Percentiles rank a stretch among this genome's conserved stretches.
Evolutionary conservation across 2,329 filamentous ascomycete genomes (phyloP).

Genomic region (Coniochaeta prunicola): DNA sequence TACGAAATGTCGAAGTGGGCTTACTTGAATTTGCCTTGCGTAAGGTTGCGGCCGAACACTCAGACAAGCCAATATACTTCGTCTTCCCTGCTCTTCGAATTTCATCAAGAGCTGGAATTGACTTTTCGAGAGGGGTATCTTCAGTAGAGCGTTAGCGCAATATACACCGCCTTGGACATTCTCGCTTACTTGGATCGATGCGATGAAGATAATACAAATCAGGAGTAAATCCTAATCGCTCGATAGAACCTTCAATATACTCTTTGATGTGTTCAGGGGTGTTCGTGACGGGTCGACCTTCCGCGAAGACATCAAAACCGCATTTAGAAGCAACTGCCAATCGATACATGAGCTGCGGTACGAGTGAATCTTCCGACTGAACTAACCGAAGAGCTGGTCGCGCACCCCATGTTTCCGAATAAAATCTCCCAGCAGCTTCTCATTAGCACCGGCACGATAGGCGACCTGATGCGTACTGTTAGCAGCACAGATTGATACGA

Average conservation of each 20-base stretch:
- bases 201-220: slow-evolving; percentile 37
- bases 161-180: no score
- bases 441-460: slow-evolving; percentile 38
- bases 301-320: slow-evolving; percentile 32
- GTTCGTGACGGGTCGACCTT: slow-evolving; percentile 29
- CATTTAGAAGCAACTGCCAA: slow-evolving; percentile 39
- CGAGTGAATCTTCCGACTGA: neutral
- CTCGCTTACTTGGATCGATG: slow-evolving; percentile 37
- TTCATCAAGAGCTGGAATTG: slow-evolving; percentile 36
- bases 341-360: neutral
- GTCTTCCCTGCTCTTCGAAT: slow-evolving; percentile 37
- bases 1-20: neutral
- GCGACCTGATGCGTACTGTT: slow-evolving; percentile 26
- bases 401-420: slow-evolving; percentile 41
- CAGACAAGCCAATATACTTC: slow-evolving; percentile 40
- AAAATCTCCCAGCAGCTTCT: slow-evolving; percentile 41
- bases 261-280: slow-evolving; percentile 35
- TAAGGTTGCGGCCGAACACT: slow-evolving; percentile 35
- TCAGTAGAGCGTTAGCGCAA: no score
- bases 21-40: slow-evolving; percentile 35
- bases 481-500: no score
- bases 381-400: slow-evolving; percentile 38
- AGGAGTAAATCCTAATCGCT: slow-evolving; percentile 37
- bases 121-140: slow-evolving; percentile 36
- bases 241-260: slow-evolving; percentile 42